Evolutionary conservation across 441 rosid species (phyloP).

Genomic region (Pelargonium cotyledonis): DNA sequence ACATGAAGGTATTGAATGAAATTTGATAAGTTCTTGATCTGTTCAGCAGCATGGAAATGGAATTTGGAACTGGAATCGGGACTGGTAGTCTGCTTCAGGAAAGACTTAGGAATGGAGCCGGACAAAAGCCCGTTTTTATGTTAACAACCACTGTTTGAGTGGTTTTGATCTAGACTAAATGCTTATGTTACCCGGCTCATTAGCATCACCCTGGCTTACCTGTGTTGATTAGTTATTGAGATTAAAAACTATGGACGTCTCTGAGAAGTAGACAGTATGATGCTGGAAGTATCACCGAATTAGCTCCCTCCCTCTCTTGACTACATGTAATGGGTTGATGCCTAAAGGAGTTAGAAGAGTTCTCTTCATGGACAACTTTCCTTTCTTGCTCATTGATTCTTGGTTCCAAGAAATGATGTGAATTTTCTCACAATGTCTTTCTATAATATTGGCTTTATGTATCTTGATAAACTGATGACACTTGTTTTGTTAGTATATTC

Average conservation of each 20-base stretch:
- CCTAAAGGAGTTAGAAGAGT: neutral
- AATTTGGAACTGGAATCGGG: neutral
- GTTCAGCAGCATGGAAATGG: neutral
- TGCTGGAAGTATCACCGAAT: neutral
- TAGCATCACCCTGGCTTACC: neutral
- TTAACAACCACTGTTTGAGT: neutral
- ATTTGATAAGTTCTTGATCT: neutral
- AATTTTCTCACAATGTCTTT: neutral
- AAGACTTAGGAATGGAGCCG: neutral
- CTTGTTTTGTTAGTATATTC: conserved; percentile 9
- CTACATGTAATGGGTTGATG: neutral
- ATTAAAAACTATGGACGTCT: neutral
- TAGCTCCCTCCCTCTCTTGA: neutral
- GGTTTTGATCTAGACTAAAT: conserved; percentile 1
- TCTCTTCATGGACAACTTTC: neutral
- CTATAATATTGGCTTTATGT: neutral
- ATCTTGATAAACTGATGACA: neutral
- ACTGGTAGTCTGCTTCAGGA: neutral
- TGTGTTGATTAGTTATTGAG: neutral
- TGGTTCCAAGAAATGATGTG: neutral
- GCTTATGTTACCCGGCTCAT: neutral
- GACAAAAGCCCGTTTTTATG: neutral
- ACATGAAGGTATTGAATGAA: neutral
- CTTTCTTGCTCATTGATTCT: neutral
- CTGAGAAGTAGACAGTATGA: neutral